phyloP scores from a whole-genome alignment of 148 eudicot species.

The Drosera capensis region DNA sequence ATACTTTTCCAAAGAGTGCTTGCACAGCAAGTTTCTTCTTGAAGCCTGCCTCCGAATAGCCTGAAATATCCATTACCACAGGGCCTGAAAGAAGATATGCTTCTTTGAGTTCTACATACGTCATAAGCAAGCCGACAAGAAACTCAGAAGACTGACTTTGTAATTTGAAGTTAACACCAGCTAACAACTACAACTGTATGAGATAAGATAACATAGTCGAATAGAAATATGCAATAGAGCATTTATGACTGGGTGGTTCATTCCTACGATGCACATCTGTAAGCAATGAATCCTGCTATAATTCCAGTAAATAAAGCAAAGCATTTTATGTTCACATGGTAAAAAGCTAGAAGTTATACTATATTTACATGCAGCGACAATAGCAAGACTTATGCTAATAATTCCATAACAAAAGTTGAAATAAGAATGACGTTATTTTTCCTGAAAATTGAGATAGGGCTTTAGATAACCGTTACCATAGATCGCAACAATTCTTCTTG shows the following conservation, averaged over 20 bases:
- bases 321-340: neutral
- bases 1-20: constrained; percentile 79
- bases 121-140: neutral
- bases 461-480: constrained; percentile 32
- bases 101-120: neutral
- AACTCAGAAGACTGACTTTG: too few species aligned
- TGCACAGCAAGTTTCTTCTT: constrained; percentile 92
- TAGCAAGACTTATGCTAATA: neutral
- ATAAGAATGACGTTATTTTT: neutral
- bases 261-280: too few species aligned
- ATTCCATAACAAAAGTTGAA: neutral
- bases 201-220: too few species aligned
- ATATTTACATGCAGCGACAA: neutral
- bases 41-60: constrained; percentile 89
- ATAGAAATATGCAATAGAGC: too few species aligned
- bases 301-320: too few species aligned
- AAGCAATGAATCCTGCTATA: neutral
- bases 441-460: neutral
- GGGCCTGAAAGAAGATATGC: constrained; percentile 48
- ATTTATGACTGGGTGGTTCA: too few species aligned
- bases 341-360: neutral
- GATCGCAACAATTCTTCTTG: constrained; percentile 67
- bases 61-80: constrained; percentile 92
- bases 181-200: too few species aligned
- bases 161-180: too few species aligned